Conservation (phyloP, 306 rosid species). For the Pterocarpus santalinus region DNA sequence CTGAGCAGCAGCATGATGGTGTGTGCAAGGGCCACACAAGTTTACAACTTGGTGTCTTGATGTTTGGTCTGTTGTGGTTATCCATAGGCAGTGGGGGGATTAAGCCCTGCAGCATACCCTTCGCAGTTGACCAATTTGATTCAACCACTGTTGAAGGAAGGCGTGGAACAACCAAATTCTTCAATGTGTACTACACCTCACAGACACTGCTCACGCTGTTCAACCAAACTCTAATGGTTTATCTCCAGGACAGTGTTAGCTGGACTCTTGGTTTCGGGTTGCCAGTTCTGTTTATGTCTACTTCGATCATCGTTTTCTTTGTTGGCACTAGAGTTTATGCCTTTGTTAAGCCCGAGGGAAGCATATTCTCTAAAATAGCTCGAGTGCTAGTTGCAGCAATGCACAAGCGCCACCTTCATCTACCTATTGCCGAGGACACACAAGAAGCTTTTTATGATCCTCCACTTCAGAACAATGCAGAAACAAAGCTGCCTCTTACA, state of each 20-base stretch:
- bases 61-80: slow-evolving; percentile 52
- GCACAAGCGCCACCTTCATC: slow-evolving; percentile 55
- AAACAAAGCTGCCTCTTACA: slow-evolving; percentile 58
- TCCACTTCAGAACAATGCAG: slow-evolving; percentile 39
- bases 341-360: slow-evolving; percentile 58
- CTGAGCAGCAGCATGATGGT: slow-evolving; percentile 3
- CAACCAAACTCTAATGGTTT: slow-evolving; percentile 58
- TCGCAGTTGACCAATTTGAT: slow-evolving; percentile 65
- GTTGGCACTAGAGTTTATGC: slow-evolving; percentile 58
- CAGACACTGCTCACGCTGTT: slow-evolving; percentile 52
- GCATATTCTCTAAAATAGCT: slow-evolving; percentile 50
- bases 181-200: slow-evolving; percentile 59
- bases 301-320: slow-evolving; percentile 57
- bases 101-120: slow-evolving; percentile 53
- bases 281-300: slow-evolving; percentile 54
- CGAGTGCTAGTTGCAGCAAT: slow-evolving; percentile 66
- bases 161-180: slow-evolving; percentile 57
- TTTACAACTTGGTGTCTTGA: slow-evolving; percentile 50
- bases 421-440: slow-evolving; percentile 26
- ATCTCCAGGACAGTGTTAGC: slow-evolving; percentile 65
- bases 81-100: slow-evolving; percentile 49
- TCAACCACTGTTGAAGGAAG: slow-evolving; percentile 61
- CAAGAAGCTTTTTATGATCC: slow-evolving; percentile 52
- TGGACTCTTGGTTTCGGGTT: slow-evolving; percentile 76
- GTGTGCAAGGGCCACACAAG: slow-evolving; percentile 48